Evolutionary conservation across 208 protist species (phyloP), one percentile per base, ranked within the genome.

Genomic region (Tritrichomonas foetus): DNA sequence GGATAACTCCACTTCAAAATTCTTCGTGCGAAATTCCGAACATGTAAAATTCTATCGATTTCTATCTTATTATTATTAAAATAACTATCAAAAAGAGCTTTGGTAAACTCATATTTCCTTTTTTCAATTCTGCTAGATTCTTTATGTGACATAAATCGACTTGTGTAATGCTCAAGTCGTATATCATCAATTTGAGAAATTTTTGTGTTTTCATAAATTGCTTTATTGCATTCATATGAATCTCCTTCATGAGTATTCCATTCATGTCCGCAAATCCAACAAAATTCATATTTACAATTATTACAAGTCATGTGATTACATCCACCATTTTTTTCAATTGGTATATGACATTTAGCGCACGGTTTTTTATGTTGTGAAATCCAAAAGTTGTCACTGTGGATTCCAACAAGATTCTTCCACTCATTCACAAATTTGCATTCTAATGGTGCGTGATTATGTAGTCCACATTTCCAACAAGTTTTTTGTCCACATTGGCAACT

Each of bases 261-360:
- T 33, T 89, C 78, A 49, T 89, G 78, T 20, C 89, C 55, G 41
- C 89, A 93, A 49, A 74, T 74, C 89, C 89, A 93, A 64, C 89
- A 93, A 33, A 93, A 93, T 72, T 93, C 89, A 72, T 72, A 66
- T 1, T 49, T 25, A 41, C 89, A 93, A 1, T 30, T 53, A 8
- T 30, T 25, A 41, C 89, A 93, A 50, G 89, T 93, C 89, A 93
- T 93, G 33, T 93, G 89, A 64, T 93, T 93, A 41, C 89, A 93
- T n/a, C 89, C 89, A 50, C 57, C 89, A 33, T 69, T 93, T 66
- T 93, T 93, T 74, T 93, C 89, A 11, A 93, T 93, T 13, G 30
- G 50, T 9, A n/a, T 8, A 1, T 69, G 13, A 49, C 89, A 93
- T 22, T 93, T 93, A 0, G 89, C 55, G 55, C 89, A 93, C 3